These are phyloP conservation scores for Allium sativum DNA, from an alignment of 106 monocot genomes.

Conservation along the genomic window DNA sequence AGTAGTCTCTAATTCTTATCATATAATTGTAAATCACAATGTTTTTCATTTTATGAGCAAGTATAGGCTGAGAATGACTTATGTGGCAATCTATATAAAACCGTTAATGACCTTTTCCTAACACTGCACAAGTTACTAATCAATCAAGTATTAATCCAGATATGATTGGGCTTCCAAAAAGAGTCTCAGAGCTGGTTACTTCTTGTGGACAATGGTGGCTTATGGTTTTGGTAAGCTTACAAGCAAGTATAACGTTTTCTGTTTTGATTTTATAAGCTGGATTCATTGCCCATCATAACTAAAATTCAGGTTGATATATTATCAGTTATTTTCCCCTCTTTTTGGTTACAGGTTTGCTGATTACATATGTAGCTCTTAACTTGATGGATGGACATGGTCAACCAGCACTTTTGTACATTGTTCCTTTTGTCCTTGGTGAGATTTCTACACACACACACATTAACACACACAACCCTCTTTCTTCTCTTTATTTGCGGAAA, in stretches of 20 bases:
- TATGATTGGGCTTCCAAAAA: slow-evolving; percentile 93
- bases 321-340: background rate
- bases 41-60: too few relatives aligned
- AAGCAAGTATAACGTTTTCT: background rate
- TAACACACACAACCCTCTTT: background rate
- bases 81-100: too few relatives aligned
- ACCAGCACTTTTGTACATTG: slow-evolving; percentile 73
- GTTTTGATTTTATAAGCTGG: too few relatives aligned
- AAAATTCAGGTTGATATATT: background rate
- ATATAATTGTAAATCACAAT: too few relatives aligned
- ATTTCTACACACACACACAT: too few relatives aligned
- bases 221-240: slow-evolving; percentile 72
- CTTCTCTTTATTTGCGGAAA: background rate
- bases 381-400: slow-evolving; percentile 82
- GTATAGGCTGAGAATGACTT: too few relatives aligned
- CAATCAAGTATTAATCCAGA: slow-evolving; percentile 21
- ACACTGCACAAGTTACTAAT: too few relatives aligned
- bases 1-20: too few relatives aligned
- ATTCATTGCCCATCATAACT: background rate
- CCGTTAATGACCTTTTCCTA: too few relatives aligned
- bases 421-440: slow-evolving; percentile 72
- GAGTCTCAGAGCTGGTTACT: slow-evolving; percentile 73
- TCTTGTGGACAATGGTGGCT: slow-evolving; percentile 93
- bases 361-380: slow-evolving; percentile 71
- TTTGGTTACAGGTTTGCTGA: slow-evolving; percentile 38